phyloP scores from a whole-genome alignment of 139 green algal species.

The Asterochloris erici region DNA sequence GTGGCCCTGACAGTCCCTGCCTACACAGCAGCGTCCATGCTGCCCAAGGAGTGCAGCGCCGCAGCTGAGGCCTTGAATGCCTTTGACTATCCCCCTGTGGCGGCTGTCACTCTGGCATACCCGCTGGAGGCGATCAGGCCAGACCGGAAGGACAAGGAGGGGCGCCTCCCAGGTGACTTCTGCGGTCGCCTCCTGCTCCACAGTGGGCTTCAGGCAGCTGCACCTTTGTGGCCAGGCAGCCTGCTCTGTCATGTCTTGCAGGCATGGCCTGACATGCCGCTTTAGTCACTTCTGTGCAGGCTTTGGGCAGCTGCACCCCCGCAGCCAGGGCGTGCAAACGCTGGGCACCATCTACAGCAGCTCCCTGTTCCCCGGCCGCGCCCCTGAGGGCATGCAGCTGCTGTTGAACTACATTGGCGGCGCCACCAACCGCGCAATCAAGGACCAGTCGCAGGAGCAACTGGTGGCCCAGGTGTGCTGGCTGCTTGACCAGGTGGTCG shows the following conservation, averaged over 20 bases:
- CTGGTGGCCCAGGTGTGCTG: constrained; percentile 50
- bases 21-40: constrained; percentile 81
- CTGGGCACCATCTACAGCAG: constrained; percentile 98
- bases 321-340: constrained; percentile 88
- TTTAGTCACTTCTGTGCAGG: constrained; percentile 33
- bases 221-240: not conserved
- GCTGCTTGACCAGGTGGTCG: not conserved
- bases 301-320: constrained; percentile 98
- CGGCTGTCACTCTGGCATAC: constrained; percentile 89
- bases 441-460: constrained; percentile 65
- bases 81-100: constrained; percentile 97
- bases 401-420: constrained; percentile 98
- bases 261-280: too few relatives aligned
- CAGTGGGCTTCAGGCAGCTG: not conserved
- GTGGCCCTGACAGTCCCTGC: constrained; percentile 89
- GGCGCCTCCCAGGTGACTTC: constrained; percentile 44
- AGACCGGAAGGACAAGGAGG: constrained; percentile 68
- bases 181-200: not conserved
- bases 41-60: constrained; percentile 35
- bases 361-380: constrained; percentile 84
- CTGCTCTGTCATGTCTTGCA: not conserved
- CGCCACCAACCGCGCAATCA: constrained; percentile 82
- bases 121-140: constrained; percentile 66
- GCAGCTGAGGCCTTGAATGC: constrained; percentile 60
- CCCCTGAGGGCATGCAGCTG: constrained; percentile 45